Evolutionary conservation across 2,329 filamentous ascomycete genomes (phyloP).

Genomic region (Periconia sp.): DNA sequence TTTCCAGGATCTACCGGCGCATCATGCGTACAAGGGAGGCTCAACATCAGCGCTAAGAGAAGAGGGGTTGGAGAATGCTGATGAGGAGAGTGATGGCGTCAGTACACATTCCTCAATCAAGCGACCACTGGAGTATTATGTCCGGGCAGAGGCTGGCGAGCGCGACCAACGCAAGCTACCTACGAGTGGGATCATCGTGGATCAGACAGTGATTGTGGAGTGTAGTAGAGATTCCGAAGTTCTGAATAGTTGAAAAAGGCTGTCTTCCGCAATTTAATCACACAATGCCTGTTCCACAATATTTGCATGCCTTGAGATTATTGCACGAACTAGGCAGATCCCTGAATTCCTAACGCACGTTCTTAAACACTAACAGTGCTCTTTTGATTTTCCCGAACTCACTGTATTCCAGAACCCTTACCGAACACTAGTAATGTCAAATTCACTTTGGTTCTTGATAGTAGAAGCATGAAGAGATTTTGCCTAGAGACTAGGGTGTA

Average conservation of each 20-base stretch:
- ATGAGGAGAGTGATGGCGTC: not conserved
- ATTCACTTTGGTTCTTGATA: no score
- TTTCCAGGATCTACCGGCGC: conserved; percentile 3
- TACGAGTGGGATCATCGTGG: not conserved
- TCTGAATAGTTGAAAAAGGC: not conserved
- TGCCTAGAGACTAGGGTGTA: no score
- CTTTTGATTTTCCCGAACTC: no score
- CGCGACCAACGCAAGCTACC: not conserved
- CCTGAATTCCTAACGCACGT: no score
- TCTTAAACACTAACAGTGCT: no score
- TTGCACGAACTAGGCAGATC: no score
- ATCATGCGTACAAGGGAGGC: not conserved
- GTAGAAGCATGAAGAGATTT: no score
- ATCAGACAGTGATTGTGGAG: conserved; percentile 6
- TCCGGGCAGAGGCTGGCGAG: not conserved
- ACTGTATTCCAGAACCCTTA: no score
- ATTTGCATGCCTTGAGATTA: no score
- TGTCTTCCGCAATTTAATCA: no score
- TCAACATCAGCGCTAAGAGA: conserved; percentile 2
- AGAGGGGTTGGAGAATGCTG: not conserved
- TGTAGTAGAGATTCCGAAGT: not conserved
- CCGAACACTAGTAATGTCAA: no score
- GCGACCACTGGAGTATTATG: not conserved
- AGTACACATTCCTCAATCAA: conserved; percentile 2
- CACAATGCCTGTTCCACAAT: no score